These are phyloP conservation scores for Cicer chorassanicum DNA, from an alignment of 306 rosid genomes.

Conservation along the genomic window DNA sequence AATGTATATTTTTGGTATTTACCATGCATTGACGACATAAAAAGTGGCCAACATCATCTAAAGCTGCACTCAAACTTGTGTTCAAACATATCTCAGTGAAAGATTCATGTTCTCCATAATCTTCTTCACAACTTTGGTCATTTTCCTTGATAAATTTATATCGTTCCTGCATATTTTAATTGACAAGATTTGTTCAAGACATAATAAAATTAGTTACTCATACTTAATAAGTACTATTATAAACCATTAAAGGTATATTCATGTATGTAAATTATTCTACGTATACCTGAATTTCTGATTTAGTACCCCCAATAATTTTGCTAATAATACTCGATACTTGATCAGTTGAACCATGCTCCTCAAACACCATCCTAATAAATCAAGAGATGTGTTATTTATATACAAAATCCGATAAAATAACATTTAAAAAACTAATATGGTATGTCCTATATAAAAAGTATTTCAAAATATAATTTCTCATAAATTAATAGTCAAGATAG, in stretches of 20 bases:
- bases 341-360: conserved; percentile 63
- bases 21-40: conserved; percentile 87
- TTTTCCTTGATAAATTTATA: conserved; percentile 60
- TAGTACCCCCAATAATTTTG: conserved; percentile 51
- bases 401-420: too few species aligned
- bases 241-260: conserved; percentile 33
- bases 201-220: conserved; percentile 28
- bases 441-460: too few species aligned
- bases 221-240: conserved; percentile 6
- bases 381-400: background rate
- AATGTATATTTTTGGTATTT: conserved; percentile 6
- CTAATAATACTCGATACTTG: conserved; percentile 62
- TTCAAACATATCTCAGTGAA: conserved; percentile 55
- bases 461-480: too few species aligned
- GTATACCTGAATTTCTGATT: conserved; percentile 67
- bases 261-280: conserved; percentile 13
- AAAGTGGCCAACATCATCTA: conserved; percentile 73
- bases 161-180: conserved; percentile 63
- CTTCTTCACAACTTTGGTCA: conserved; percentile 47
- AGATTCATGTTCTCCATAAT: conserved; percentile 47
- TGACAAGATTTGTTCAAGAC: background rate
- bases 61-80: conserved; percentile 62
- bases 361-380: conserved; percentile 68
- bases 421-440: too few species aligned
- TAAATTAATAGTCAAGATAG: conserved; percentile 30